phyloP scores from a whole-genome alignment of 768 basidiomycete species.

The Russula ochroleuca region DNA sequence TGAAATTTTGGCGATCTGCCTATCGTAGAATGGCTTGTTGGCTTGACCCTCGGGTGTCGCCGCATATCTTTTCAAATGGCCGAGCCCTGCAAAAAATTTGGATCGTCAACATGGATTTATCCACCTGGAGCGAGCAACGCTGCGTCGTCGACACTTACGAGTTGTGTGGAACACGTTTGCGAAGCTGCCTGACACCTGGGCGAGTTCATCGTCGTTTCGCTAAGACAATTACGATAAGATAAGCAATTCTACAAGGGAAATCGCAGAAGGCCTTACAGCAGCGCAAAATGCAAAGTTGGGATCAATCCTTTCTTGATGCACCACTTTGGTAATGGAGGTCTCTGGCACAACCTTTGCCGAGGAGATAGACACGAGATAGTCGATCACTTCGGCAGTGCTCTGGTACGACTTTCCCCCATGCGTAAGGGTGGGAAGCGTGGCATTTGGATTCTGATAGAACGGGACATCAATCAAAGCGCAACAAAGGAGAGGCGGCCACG shows the following conservation, averaged over 20 bases:
- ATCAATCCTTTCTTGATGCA: slow-evolving; percentile 46
- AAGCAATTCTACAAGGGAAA: background rate
- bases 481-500: background rate
- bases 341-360: slow-evolving; percentile 36
- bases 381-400: slow-evolving; percentile 41
- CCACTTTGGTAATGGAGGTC: slow-evolving; percentile 37
- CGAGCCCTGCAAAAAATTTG: slow-evolving; percentile 38
- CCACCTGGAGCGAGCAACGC: background rate
- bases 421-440: slow-evolving; percentile 16
- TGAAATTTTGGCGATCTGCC: slow-evolving; percentile 41
- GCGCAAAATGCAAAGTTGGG: slow-evolving; percentile 50
- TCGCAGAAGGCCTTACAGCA: slow-evolving; percentile 34
- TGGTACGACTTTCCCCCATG: slow-evolving; percentile 31
- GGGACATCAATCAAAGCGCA: background rate
- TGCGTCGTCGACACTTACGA: slow-evolving; percentile 36
- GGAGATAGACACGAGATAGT: slow-evolving; percentile 41
- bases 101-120: background rate
- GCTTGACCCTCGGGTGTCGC: slow-evolving; percentile 35
- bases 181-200: slow-evolving; percentile 36
- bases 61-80: slow-evolving; percentile 39
- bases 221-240: slow-evolving; percentile 24
- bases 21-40: slow-evolving; percentile 44
- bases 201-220: slow-evolving; percentile 46
- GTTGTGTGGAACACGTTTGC: slow-evolving; percentile 36
- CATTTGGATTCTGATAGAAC: slow-evolving; percentile 23